A percentile compares a stretch with the other conserved stretches of the same genome.
phyloP scores from a whole-genome alignment of 1,284 basidiomycete genomes.

The Ustilago loliicola region DNA sequence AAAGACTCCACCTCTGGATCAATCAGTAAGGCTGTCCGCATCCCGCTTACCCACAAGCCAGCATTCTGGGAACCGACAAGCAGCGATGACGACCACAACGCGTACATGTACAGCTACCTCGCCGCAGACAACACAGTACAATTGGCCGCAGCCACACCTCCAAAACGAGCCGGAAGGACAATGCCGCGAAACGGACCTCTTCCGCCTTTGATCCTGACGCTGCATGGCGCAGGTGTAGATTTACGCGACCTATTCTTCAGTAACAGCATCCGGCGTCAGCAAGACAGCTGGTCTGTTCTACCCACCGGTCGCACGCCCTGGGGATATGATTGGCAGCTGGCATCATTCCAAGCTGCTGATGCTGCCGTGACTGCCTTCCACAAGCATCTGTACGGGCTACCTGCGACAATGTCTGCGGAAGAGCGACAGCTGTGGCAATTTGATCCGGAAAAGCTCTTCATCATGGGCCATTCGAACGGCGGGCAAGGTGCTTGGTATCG shows the following conservation, averaged over 20 bases:
- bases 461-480: conserved; percentile 91
- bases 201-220: conserved; percentile 76
- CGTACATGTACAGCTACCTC: conserved; percentile 39
- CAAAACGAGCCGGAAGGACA: not conserved
- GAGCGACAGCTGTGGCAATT: conserved; percentile 33
- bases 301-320: conserved; percentile 76
- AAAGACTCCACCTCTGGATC: not conserved
- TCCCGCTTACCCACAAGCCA: conserved; percentile 17
- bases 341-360: conserved; percentile 77
- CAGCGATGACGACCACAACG: conserved; percentile 22
- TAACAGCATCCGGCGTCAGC: conserved; percentile 76
- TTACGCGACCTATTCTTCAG: conserved; percentile 70
- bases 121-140: conserved; percentile 21
- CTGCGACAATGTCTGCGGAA: conserved; percentile 15
- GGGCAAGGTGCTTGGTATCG: conserved; percentile 90
- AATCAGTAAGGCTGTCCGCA: conserved; percentile 14
- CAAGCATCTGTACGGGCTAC: conserved; percentile 35
- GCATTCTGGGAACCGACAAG: conserved; percentile 33
- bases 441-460: conserved; percentile 72
- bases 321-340: conserved; percentile 89
- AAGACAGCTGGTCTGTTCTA: conserved; percentile 78
- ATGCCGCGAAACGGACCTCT: not conserved
- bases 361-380: conserved; percentile 75
- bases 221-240: conserved; percentile 86
- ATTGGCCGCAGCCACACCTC: conserved; percentile 50